Conservation (phyloP, 139 green algal genomes). For the Chlamydomonas sphaeroides region DNA sequence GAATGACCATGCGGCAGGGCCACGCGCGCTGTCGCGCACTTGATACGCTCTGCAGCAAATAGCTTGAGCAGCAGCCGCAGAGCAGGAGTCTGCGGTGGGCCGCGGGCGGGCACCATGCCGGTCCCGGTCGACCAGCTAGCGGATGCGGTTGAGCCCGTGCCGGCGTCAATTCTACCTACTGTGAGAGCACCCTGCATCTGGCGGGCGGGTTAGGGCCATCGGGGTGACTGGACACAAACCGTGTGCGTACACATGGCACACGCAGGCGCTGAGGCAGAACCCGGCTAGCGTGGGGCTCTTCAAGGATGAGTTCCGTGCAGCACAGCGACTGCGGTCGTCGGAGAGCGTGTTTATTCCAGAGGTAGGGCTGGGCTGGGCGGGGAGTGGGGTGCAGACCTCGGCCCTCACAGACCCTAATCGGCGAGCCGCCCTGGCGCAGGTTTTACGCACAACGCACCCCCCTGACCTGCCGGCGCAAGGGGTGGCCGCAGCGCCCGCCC, state of each 20-base stretch:
- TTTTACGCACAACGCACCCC: constrained; percentile 50
- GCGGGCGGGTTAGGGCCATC: background rate
- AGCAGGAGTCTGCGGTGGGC: no score
- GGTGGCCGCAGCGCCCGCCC: constrained; percentile 48
- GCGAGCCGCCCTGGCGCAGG: no score
- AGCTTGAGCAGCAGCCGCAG: no score
- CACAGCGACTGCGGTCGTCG: constrained; percentile 40
- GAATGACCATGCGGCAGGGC: no score
- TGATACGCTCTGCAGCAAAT: no score
- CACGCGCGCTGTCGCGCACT: no score
- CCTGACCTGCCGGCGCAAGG: constrained; percentile 50
- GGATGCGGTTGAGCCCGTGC: constrained; percentile 51
- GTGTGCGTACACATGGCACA: background rate
- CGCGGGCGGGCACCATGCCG: no score
- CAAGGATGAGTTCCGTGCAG: constrained; percentile 54
- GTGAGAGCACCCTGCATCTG: background rate
- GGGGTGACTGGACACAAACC: background rate
- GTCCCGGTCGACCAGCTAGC: constrained; percentile 8
- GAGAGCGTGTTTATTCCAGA: constrained; percentile 58
- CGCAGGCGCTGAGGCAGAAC: constrained; percentile 38
- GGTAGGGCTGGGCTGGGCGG: no score
- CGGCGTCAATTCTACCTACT: constrained; percentile 36
- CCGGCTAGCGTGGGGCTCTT: constrained; percentile 36
- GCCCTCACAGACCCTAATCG: no score
- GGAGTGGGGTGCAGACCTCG: no score